Base-by-base conservation (phyloP, 768 basidiomycete species). In the Amanita brunnescens region DNA sequence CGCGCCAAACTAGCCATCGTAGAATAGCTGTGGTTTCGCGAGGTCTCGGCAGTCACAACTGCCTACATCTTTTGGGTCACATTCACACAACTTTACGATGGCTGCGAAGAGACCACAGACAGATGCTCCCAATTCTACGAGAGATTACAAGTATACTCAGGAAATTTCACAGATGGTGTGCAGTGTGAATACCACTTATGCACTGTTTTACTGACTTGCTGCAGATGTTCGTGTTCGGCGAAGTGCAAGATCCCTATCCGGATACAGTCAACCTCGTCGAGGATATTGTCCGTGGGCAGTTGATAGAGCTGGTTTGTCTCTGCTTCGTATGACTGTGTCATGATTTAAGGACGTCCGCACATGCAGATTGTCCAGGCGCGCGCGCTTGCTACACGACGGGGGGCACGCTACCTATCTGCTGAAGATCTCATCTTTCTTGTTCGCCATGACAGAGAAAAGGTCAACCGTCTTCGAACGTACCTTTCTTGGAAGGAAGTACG, bases 371-470 rank as follows among this genome's bases (percentile, higher is more conserved):
- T 92, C 0, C 91, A 95, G 71, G 92, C 94, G 2, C 83, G 92
- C 14, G 81, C 80, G 1, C 75, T 93, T 4, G 89, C 94, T 0
- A 83, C 75, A 44, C 80, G 88, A 30, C 83, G 94, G 6, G 85
- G 87, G 0, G 88, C 90, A 5, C 85, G 92, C 18, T 91, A 85
- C 57, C 76, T 95, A 34, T 83, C 88, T 2, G 87, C 92, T 0
- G 94, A 98, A 66, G 94, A 98, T 66, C 83, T 98, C 50, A 91
- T 98, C 57, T 97, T 96, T 58, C 84, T 96, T 61, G 92, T 98
- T 61, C 84, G 94, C 5, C 87, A 95, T 59, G 94, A 98, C 69
- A 73, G 89, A 56, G 88, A 87, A 6, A 96, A 95, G 65, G 91
- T 98, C 55, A 95, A 96, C 67, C 77, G 94, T 39, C 73, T 98